These are phyloP conservation scores for Penicillium hesseltinei DNA, from an alignment of 2,329 filamentous ascomycete species.

Conservation along the genomic window DNA sequence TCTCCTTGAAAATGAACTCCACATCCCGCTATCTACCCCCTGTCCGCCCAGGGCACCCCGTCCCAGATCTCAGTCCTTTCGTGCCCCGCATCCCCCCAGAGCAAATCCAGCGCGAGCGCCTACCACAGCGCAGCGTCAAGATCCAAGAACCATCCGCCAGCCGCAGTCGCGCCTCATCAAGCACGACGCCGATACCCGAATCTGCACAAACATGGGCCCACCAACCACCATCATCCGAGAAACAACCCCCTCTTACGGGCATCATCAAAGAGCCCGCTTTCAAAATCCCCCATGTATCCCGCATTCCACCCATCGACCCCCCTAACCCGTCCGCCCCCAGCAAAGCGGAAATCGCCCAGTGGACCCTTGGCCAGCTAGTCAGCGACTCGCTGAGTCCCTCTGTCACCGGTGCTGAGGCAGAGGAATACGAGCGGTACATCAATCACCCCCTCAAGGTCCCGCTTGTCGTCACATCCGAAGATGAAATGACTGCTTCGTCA, in stretches of 20 bases:
- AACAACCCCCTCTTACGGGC: slow-evolving; percentile 39
- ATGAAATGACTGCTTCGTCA: slow-evolving; percentile 36
- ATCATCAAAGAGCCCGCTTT: slow-evolving; percentile 57
- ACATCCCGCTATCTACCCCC: slow-evolving; percentile 76
- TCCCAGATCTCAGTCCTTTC: slow-evolving; percentile 83
- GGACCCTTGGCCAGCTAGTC: slow-evolving; percentile 84
- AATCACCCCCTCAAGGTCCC: slow-evolving; percentile 85
- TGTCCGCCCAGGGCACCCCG: slow-evolving; percentile 64
- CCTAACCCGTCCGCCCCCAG: slow-evolving; percentile 67
- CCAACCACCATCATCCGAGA: slow-evolving; percentile 35
- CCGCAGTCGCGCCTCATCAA: slow-evolving; percentile 37
- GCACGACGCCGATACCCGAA: slow-evolving; percentile 24
- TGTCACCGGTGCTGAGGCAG: slow-evolving; percentile 71
- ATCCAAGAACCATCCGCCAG: slow-evolving; percentile 62
- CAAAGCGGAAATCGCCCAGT: slow-evolving; percentile 72
- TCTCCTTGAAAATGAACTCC: slow-evolving; percentile 87
- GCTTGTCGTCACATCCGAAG: slow-evolving; percentile 53
- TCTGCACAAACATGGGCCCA: slow-evolving; percentile 30
- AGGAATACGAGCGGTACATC: slow-evolving; percentile 87
- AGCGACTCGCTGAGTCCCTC: slow-evolving; percentile 81
- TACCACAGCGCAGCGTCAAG: slow-evolving; percentile 56
- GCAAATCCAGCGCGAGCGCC: slow-evolving; percentile 60
- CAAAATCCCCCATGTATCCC: slow-evolving; percentile 24
- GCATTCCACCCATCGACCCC: slow-evolving; percentile 22
- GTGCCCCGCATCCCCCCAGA: slow-evolving; percentile 64